Evolutionary conservation across 352 stramenopile genomes (phyloP).

Genomic region (Blastocystis sp.): DNA sequence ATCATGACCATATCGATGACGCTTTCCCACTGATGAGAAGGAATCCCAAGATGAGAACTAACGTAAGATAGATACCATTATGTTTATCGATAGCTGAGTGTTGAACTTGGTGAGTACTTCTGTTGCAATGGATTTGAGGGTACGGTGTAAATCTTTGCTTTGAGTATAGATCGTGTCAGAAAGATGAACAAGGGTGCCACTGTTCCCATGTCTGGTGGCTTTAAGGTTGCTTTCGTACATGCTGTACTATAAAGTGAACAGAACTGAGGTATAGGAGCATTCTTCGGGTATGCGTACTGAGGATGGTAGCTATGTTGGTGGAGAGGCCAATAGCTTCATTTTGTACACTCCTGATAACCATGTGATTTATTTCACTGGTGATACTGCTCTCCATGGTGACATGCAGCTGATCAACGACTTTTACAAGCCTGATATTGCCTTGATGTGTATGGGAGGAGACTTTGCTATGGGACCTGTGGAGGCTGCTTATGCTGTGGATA

Average conservation of each 20-base stretch:
- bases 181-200: constrained; percentile 61
- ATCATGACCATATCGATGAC: constrained; percentile 60
- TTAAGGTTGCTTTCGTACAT: constrained; percentile 58
- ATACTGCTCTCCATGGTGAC: constrained; percentile 59
- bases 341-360: constrained; percentile 59
- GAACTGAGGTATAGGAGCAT: constrained; percentile 4
- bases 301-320: constrained; percentile 53
- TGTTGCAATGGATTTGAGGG: constrained; percentile 55
- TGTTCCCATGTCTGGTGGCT: constrained; percentile 57
- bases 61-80: neutral
- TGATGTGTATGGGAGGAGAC: constrained; percentile 60
- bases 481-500: constrained; percentile 56
- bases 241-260: neutral
- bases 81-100: constrained; percentile 4
- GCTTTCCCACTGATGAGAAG: constrained; percentile 60
- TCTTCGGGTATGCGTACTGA: constrained; percentile 55
- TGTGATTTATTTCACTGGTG: constrained; percentile 60
- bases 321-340: constrained; percentile 63
- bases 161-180: constrained; percentile 34
- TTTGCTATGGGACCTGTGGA: constrained; percentile 62
- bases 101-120: constrained; percentile 60
- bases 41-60: constrained; percentile 61
- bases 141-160: neutral
- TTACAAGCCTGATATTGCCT: constrained; percentile 59
- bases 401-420: constrained; percentile 62